Percentiles rank a stretch among this genome's conserved stretches.
These are phyloP conservation scores for Lizonia empirigonia DNA, from an alignment of 2,329 filamentous ascomycete genomes.

Conservation along the genomic window DNA sequence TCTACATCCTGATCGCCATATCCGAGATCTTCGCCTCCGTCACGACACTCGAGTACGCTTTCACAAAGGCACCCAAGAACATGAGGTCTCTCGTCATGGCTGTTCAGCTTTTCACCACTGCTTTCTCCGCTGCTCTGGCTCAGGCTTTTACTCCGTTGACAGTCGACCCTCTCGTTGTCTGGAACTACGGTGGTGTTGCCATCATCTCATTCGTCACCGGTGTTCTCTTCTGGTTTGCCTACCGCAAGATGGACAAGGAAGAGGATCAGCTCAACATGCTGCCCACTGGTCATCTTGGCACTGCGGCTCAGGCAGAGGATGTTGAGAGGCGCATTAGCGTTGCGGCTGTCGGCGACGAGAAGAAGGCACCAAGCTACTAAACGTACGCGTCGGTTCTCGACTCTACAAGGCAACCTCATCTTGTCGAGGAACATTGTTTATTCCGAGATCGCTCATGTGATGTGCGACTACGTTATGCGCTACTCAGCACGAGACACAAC, in stretches of 20 bases:
- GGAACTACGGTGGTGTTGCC: conserved; percentile 46
- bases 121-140: conserved; percentile 40
- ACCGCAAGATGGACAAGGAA: conserved; percentile 41
- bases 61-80: conserved; percentile 71
- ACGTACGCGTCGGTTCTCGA: neutral
- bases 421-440: neutral
- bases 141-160: conserved; percentile 39
- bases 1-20: conserved; percentile 61
- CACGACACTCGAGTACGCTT: conserved; percentile 74
- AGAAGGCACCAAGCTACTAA: conserved; percentile 8
- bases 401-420: neutral
- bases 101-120: conserved; percentile 45
- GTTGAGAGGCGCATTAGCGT: conserved; percentile 36
- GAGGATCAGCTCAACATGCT: conserved; percentile 49
- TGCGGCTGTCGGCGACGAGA: conserved; percentile 6
- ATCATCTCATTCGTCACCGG: conserved; percentile 45
- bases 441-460: neutral
- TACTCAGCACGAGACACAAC: neutral
- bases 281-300: conserved; percentile 46
- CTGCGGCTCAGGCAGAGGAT: conserved; percentile 33
- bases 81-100: conserved; percentile 58
- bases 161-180: conserved; percentile 36
- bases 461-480: neutral
- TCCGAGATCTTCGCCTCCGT: conserved; percentile 69
- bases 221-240: conserved; percentile 40